These are phyloP conservation scores for Mrakiaceae sp. DNA, from an alignment of 1,284 basidiomycete species.

Conservation along the genomic window DNA sequence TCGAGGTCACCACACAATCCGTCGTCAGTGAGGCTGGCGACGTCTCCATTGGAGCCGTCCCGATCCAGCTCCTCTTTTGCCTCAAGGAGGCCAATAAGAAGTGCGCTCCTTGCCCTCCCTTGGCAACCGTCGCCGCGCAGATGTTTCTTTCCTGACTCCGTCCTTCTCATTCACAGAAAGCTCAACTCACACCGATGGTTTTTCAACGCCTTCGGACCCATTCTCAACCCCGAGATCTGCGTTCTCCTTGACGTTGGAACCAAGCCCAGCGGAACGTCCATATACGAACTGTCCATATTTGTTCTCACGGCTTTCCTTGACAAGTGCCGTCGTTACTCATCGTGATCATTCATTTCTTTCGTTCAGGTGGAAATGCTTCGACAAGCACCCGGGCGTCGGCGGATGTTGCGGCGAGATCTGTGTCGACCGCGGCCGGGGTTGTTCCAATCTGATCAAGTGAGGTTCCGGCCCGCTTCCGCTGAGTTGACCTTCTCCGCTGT, in stretches of 20 bases:
- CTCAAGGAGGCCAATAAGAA: constrained; percentile 96
- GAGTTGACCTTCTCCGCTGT: background rate
- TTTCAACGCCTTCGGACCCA: constrained; percentile 14
- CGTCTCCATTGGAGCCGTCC: constrained; percentile 85
- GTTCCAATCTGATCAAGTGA: constrained; percentile 52
- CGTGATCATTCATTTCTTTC: constrained; percentile 91
- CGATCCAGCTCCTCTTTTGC: constrained; percentile 90
- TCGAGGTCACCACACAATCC: constrained; percentile 33
- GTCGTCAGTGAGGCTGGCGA: constrained; percentile 87
- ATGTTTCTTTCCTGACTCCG: constrained; percentile 59
- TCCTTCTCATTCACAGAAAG: constrained; percentile 55
- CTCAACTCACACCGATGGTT: constrained; percentile 72
- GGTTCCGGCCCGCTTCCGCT: background rate
- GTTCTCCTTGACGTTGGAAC: constrained; percentile 88
- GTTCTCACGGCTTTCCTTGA: constrained; percentile 40
- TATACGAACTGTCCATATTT: constrained; percentile 45
- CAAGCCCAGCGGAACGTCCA: constrained; percentile 41
- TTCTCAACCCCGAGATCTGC: constrained; percentile 65
- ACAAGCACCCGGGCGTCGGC: constrained; percentile 49
- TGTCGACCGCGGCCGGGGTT: constrained; percentile 76
- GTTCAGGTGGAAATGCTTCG: constrained; percentile 40
- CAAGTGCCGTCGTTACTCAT: constrained; percentile 89
- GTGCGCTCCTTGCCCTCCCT: constrained; percentile 56
- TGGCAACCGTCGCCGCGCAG: constrained; percentile 44
- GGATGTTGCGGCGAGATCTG: constrained; percentile 73